phyloP scores from a whole-genome alignment of 192 early-diverging fungal species.

The Dimargaris xerosporica region DNA sequence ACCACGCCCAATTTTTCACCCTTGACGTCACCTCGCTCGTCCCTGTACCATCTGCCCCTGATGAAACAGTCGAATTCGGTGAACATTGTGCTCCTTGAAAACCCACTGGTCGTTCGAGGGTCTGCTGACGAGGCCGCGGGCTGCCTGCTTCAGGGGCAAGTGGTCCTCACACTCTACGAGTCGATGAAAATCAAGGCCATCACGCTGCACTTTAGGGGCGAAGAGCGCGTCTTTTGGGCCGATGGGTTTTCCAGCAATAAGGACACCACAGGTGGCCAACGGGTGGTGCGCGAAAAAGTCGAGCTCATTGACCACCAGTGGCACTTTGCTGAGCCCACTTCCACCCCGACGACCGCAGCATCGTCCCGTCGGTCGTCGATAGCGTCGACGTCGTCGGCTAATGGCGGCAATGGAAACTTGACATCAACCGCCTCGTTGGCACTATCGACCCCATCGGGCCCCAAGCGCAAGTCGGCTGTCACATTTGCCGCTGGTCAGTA shows the following conservation, averaged over 20 bases:
- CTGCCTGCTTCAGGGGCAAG: slow-evolving; percentile 33
- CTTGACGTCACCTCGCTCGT: not conserved
- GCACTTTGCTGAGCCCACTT: slow-evolving; percentile 24
- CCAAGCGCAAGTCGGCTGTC: slow-evolving; percentile 17
- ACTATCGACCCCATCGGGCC: not conserved
- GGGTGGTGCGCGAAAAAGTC: slow-evolving; percentile 16
- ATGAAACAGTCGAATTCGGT: not conserved
- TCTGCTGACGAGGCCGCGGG: slow-evolving; percentile 22
- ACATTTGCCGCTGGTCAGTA: slow-evolving; percentile 19
- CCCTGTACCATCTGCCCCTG: not conserved
- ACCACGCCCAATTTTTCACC: not conserved
- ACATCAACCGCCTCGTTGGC: no score
- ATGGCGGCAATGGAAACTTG: no score
- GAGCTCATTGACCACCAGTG: slow-evolving; percentile 32
- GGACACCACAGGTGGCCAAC: slow-evolving; percentile 20
- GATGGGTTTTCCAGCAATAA: slow-evolving; percentile 13
- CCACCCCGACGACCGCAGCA: not conserved
- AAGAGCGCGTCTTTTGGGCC: slow-evolving; percentile 23
- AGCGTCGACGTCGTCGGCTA: not conserved
- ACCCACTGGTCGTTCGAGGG: slow-evolving; percentile 17
- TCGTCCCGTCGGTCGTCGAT: not conserved
- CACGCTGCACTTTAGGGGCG: slow-evolving; percentile 29
- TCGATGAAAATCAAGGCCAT: slow-evolving; percentile 31
- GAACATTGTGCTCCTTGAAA: slow-evolving; percentile 8
- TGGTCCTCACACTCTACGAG: slow-evolving; percentile 30